Percentiles rank a stretch among this genome's conserved stretches.
Conservation (phyloP, 495 filamentous ascomycete species). For the Aspergillus cavernicola region DNA sequence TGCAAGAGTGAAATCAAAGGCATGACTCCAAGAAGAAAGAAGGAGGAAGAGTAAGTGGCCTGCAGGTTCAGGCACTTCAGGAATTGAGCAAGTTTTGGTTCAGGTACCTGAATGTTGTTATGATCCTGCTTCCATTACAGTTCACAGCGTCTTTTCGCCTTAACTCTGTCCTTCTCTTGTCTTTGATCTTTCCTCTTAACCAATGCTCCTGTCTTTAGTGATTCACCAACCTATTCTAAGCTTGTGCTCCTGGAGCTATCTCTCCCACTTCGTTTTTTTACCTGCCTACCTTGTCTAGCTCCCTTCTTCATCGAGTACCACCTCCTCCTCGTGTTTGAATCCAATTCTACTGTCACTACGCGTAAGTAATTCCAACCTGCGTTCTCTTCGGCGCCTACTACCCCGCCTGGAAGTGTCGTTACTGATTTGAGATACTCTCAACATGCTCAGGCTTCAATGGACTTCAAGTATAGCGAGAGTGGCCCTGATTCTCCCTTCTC, state of each 20-base stretch:
- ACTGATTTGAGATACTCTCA: neutral
- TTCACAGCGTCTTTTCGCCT: neutral
- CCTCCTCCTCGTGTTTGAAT: neutral
- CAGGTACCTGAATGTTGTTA: neutral
- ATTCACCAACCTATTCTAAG: neutral
- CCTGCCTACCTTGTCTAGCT: neutral
- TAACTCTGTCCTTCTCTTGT: neutral
- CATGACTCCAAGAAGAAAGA: constrained; percentile 25
- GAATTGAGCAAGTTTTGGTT: neutral
- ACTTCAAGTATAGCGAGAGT: neutral
- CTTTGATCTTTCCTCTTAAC: neutral
- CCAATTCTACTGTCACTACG: neutral
- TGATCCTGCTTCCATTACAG: neutral
- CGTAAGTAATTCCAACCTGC: neutral
- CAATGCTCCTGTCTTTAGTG: neutral
- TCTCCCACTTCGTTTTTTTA: neutral
- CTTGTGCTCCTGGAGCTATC: neutral
- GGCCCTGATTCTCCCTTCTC: neutral
- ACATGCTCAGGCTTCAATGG: neutral
- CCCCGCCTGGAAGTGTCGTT: neutral
- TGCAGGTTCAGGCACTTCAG: neutral
- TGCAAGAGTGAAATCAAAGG: constrained; percentile 64
- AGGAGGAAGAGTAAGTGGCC: constrained; percentile 41
- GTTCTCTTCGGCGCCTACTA: too few relatives aligned
- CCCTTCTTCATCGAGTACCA: neutral